These are phyloP conservation scores for Rhytidhysteron rufulum DNA, from an alignment of 2,329 filamentous ascomycete species.

Conservation along the genomic window DNA sequence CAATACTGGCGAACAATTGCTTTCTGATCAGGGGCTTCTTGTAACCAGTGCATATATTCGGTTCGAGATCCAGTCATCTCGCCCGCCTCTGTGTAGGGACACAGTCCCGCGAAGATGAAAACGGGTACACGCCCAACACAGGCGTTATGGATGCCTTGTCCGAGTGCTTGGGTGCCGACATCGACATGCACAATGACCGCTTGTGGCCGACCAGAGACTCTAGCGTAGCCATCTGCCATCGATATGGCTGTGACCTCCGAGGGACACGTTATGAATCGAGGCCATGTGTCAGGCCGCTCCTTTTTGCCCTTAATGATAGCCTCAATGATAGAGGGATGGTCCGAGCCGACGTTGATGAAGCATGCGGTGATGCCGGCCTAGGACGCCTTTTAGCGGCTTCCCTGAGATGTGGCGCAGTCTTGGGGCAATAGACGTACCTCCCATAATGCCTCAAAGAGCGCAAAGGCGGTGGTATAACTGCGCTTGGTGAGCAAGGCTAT, in stretches of 20 bases:
- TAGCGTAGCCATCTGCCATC: constrained; percentile 54
- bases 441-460: constrained; percentile 15
- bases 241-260: constrained; percentile 15
- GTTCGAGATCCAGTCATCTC: constrained; percentile 36
- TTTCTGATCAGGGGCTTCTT: constrained; percentile 42
- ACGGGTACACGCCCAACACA: constrained; percentile 20
- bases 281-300: constrained; percentile 11
- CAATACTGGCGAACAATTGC: constrained; percentile 33
- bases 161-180: constrained; percentile 70
- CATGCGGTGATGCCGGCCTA: constrained; percentile 11
- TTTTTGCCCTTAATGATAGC: constrained; percentile 17
- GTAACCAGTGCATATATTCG: constrained; percentile 43
- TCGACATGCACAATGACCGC: constrained; percentile 78
- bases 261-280: constrained; percentile 15
- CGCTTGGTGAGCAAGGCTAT: neutral
- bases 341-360: constrained; percentile 20
- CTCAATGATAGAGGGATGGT: constrained; percentile 20
- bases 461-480: constrained; percentile 13
- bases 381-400: neutral
- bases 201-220: constrained; percentile 66
- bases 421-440: constrained; percentile 6
- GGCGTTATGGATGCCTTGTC: constrained; percentile 55
- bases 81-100: constrained; percentile 43
- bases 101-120: constrained; percentile 44
- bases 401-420: neutral